phyloP scores from a whole-genome alignment of 2,329 filamentous ascomycete genomes.

The Botryotinia globosa region DNA sequence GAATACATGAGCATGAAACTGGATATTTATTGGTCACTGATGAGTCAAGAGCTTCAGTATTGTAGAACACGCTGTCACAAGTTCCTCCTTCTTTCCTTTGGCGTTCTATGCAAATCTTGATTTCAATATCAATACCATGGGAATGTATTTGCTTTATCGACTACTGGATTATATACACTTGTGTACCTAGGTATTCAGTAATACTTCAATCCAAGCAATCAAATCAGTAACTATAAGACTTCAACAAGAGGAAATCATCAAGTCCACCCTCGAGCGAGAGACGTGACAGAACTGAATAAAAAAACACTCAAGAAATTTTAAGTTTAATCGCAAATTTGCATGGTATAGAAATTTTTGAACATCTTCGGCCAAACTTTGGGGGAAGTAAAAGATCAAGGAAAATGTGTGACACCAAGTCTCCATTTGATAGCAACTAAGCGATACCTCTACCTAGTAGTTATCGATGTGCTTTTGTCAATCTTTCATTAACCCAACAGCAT shows the following conservation, averaged over 20 bases:
- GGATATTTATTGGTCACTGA: background rate
- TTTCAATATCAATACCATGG: too few relatives aligned
- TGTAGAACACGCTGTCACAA: background rate
- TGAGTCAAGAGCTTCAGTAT: background rate
- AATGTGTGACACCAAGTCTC: background rate
- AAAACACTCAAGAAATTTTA: background rate
- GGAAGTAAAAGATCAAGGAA: background rate
- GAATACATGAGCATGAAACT: too few relatives aligned
- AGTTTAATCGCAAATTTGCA: background rate
- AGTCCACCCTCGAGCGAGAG: background rate
- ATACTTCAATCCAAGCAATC: background rate
- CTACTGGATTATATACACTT: background rate
- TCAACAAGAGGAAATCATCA: background rate
- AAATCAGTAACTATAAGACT: background rate
- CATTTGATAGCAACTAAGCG: background rate
- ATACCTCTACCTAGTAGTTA: background rate
- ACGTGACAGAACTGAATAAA: background rate
- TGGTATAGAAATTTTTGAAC: background rate
- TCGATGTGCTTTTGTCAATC: background rate
- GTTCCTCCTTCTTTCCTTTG: background rate
- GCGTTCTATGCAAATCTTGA: background rate
- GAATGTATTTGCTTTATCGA: too few relatives aligned
- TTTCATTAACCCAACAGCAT: background rate
- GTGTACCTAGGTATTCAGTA: too few relatives aligned
- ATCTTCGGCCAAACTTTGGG: rapidly evolving